Base-by-base conservation (phyloP, 176 grass and related monocot species). In the Triticum turgidum region DNA sequence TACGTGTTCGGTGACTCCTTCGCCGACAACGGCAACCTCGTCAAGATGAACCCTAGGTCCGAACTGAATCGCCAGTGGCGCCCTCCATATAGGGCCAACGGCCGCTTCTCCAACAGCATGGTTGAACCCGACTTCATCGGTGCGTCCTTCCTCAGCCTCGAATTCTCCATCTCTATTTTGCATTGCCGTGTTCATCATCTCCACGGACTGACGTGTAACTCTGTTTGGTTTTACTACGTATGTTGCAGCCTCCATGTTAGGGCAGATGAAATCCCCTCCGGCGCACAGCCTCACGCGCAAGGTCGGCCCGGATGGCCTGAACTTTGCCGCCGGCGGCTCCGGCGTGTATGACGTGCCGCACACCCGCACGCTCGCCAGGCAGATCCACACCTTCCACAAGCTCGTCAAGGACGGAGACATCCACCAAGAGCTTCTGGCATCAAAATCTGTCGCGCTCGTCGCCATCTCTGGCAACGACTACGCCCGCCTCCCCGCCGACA, bases 11-110 rank as follows among this genome's bases (percentile, higher is more conserved):
- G 70, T 5, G 70, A 73, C 9, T 73, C 70, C 38, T 73, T 73
- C n/a, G 70, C 39, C 39, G 39, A 73, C 70, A 45, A 24, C 70
- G 70, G 70, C 39, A 73, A 73, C 39, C 70, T 73, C n/a, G 38
- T 8, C n/a, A 45, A 47, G n/a, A 13, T 13, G 39, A 3, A 15
- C 39, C n/a, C 21, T 0, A 1, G 29, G 29, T 14, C 33, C 32
- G 21, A 45, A 39, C n/a, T 73, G 5, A 24, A n/a, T 11, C 70
- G 39, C 21, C 70, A 73, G n/a, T 73, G 39, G 70, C 24, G 42
- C 37, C 11, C 21, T 45, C 70, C 70, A n/a, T 73, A 73, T 39
- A 0, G 6, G 1, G 10, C 39, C 17, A 49, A 49, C 45, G 70
- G 70, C n/a, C 41, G 71, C 41, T 74, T 74, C 71, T 74, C 71